Conservation (phyloP, 2,329 filamentous ascomycete species). For the Orbilia blumenaviensis region DNA sequence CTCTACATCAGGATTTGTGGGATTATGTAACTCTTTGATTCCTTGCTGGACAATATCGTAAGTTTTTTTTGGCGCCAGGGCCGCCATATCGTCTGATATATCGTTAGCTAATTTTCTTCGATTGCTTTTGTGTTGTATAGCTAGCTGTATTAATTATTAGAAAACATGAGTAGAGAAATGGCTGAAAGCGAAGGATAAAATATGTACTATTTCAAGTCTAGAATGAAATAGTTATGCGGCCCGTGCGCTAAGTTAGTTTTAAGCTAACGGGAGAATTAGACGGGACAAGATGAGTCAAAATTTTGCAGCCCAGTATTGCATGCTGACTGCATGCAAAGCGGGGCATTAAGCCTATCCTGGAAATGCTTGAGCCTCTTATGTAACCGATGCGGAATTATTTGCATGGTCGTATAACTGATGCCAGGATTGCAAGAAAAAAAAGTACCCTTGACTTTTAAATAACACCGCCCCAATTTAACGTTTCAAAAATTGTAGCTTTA, state of each 20-base stretch:
- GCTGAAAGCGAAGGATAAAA: no score
- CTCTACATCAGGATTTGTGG: conserved; percentile 61
- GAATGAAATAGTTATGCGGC: no score
- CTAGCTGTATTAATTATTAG: neutral
- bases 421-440: no score
- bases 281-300: neutral
- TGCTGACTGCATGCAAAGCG: conserved; percentile 3
- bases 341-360: neutral
- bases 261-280: neutral
- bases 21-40: conserved; percentile 61
- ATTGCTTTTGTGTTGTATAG: neutral
- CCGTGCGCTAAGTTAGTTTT: neutral
- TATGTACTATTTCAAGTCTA: neutral
- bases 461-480: no score
- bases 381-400: neutral
- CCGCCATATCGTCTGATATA: neutral
- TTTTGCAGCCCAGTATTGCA: neutral
- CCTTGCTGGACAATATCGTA: conserved; percentile 62
- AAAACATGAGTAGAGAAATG: no score
- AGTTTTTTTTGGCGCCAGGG: conserved; percentile 26
- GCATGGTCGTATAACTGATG: no score
- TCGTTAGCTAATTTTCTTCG: neutral
- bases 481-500: no score
- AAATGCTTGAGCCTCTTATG: neutral
- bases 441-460: no score